Evolutionary conservation across 2,329 filamentous ascomycete species (phyloP).

Genomic region (Alternaria sp.): DNA sequence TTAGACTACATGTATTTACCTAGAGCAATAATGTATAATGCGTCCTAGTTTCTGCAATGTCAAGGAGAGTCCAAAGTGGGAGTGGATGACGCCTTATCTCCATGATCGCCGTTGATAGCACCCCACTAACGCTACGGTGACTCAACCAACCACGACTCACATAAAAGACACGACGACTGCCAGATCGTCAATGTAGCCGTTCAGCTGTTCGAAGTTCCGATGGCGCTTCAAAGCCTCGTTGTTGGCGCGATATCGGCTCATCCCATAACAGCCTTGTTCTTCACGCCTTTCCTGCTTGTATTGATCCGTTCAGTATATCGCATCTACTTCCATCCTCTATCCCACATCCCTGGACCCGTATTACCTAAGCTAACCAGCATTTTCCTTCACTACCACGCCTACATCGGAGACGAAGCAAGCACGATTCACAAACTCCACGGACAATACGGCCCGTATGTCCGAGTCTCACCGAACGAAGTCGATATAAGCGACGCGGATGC

Average conservation of each 20-base stretch:
- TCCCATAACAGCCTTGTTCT: neutral
- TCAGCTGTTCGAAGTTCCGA: neutral
- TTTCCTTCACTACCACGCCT: conserved; percentile 38
- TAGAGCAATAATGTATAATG: neutral
- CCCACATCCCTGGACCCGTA: conserved; percentile 31
- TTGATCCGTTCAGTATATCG: conserved; percentile 26
- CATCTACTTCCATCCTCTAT: conserved; percentile 29
- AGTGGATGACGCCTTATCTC: neutral
- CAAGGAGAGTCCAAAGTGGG: neutral
- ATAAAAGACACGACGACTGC: conserved; percentile 2
- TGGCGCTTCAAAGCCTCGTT: conserved; percentile 12
- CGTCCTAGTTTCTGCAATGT: neutral
- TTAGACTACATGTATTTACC: neutral
- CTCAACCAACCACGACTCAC: conserved; percentile 13
- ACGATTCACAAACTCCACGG: conserved; percentile 28
- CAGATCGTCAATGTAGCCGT: neutral
- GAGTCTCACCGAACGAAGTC: conserved; percentile 35
- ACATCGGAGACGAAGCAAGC: conserved; percentile 36
- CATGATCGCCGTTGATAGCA: conserved; percentile 7
- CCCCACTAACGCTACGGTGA: conserved; percentile 15
- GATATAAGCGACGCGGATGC: conserved; percentile 45
- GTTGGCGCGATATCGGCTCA: conserved; percentile 1
- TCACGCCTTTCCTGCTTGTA: conserved; percentile 13
- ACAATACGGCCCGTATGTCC: conserved; percentile 29
- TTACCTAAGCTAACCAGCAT: conserved; percentile 28